Base-by-base conservation (phyloP, 2,329 filamentous ascomycete species). In the Drechslera avenae region DNA sequence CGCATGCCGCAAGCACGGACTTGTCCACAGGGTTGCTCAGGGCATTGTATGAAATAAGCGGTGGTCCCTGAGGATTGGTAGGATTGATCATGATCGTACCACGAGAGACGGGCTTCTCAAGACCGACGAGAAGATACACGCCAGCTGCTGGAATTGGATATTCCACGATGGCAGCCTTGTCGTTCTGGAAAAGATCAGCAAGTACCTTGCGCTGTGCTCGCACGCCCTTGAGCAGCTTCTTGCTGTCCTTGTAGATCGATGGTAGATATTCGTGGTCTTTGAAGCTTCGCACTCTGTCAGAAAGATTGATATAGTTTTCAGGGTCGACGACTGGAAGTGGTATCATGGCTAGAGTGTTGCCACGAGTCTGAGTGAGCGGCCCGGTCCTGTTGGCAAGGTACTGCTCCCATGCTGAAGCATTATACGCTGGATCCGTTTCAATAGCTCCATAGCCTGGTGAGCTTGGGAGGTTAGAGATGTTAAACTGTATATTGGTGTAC, bases 41-140 rank as follows among this genome's bases (percentile, higher is more conserved):
- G 0, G 73, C 59, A 19, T 66, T 67, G 49, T 68, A 64, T 13
- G 66, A 61, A 17, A 67, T 56, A 13, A 52, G 64, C 1, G 64
- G 56, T 4, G 63, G 56, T 12, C 62, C 68, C 1, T 68, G 68
- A 3, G 66, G 65, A 36, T 69, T 55, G 9, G 47, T 10, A 1
- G 67, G 60, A 42, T 70, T 59, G 37, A 70, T 51, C 30, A 40
- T 58, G 39, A 70, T 60, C 14, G 69, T 67, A 3, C 73, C 76
- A 4, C 78, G 21, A 72, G 80, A 31, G 12, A 75, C 62, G 2
- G 75, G 75, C 45, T 73, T 72, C 46, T 75, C 61, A 10, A 75
- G 54, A 5, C 62, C 57, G 21, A 67, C 63, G 23, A 68, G 60
- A 16, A 57, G 46, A 37, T 45, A 58, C 10, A 39, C 60, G 19